Base-by-base conservation (phyloP, 108 stramenopile genomes). In the Nitzschia sp. region DNA sequence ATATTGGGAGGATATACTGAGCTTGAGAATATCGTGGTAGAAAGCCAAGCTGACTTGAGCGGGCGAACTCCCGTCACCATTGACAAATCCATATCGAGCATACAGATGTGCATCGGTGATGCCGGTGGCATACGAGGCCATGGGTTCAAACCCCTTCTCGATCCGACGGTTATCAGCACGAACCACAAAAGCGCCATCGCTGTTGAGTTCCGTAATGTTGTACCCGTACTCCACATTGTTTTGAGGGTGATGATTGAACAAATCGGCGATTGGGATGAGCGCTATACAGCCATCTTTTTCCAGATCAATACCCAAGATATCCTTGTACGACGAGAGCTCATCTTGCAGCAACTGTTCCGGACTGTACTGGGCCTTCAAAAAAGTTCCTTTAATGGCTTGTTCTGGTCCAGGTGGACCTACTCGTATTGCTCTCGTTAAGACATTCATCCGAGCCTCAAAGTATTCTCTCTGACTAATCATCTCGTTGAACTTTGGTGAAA, bases 41-140 rank as follows among this genome's bases (percentile, higher is more conserved):
- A 78, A 59, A 15, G 81, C 84, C 45, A 94, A 34, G 45, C 68
- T 73, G n/a, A 67, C 77, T 76, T 88, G 81, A 4, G 84, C 83
- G 2, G 72, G 70, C 8, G 74, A 85, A 26, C 80, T 86, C 4
- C 89, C 89, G 77, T 94, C 92, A 22, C 86, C 89, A 75, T 91
- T 91, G 48, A 86, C 83, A 78, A 86, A 94, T 19, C 92, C 92
- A 53, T 83, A 94, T 46, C 85, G 83, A 28, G 83, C 86, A 59
- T 87, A 86, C 35, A 94, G 48, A 66, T 90, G 84, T 2, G 85
- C 72, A 52, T 94, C 90, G 1, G 85, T 75, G 33, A 85, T 81
- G 17, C 21, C 48, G 19, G 76, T 76, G 8, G 88, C 89, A 58
- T 94, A 94, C 23, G 79, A 81, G 9, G 11, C 72, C 84, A 77